Evolutionary conservation across 2,329 filamentous ascomycete genomes (phyloP).

Genomic region (Colletotrichum limetticola): DNA sequence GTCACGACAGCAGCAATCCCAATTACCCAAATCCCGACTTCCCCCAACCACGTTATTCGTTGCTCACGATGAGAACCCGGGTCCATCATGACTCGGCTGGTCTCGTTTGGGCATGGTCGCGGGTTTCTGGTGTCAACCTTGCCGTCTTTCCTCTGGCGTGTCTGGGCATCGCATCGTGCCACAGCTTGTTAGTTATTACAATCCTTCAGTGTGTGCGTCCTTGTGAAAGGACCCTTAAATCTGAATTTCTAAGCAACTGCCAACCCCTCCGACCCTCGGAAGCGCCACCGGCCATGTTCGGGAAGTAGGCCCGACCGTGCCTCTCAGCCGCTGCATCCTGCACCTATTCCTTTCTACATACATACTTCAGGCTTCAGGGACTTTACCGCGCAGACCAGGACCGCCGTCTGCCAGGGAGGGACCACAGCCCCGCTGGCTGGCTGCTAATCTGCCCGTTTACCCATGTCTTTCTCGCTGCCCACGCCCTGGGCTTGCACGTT

Average conservation of each 20-base stretch:
- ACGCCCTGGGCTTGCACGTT: neutral
- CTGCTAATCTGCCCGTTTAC: neutral
- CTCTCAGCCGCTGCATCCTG: conserved; percentile 12
- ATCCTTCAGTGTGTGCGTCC: neutral
- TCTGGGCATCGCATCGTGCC: neutral
- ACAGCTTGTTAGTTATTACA: no score
- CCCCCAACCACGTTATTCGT: neutral
- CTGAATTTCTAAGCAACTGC: conserved; percentile 28
- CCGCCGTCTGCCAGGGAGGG: neutral
- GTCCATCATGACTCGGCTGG: conserved; percentile 24
- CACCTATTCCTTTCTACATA: neutral
- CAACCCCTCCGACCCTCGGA: conserved; percentile 27
- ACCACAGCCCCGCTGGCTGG: neutral
- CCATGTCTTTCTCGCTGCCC: neutral
- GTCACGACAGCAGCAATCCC: neutral
- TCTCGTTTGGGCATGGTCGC: conserved; percentile 23
- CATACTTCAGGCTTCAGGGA: neutral
- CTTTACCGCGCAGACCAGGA: neutral
- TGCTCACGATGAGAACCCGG: conserved; percentile 21
- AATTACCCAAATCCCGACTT: no score
- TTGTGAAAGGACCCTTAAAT: conserved; percentile 25
- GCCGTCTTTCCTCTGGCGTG: conserved; percentile 11
- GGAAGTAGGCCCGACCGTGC: conserved; percentile 29
- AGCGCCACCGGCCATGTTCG: conserved; percentile 14
- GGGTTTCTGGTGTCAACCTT: conserved; percentile 19